Base-by-base conservation (phyloP, 2,329 filamentous ascomycete species). In the Emmonsiellopsis sp. region DNA sequence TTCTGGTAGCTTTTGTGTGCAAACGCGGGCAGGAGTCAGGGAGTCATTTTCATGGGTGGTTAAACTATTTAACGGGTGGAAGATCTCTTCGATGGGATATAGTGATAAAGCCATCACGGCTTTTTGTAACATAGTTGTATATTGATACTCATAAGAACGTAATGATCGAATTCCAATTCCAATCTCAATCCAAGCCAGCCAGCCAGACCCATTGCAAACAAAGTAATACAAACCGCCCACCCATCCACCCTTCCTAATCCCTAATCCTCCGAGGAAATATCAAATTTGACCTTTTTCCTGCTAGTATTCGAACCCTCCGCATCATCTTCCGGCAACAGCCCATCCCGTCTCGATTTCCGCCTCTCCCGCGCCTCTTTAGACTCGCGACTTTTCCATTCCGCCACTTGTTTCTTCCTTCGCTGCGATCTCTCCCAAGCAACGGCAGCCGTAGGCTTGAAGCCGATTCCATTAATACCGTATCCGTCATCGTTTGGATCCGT, bases 381-480 rank as follows among this genome's bases (percentile, higher is more conserved):
- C 63, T 84, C 81, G 40, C 82, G 71, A 42, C 70, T 73, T 60
- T 76, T 79, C 79, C 80, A 84, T 51, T 83, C 80, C 33, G 72
- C 69, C 42, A 85, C 67, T 63, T 84, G 82, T 64, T 78, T 77
- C 62, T 77, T 75, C 53, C 82, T 72, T 61, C 73, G 77, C 63
- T 81, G 77, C 42, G 75, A 74, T 47, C 81, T 69, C 13, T 75
- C 75, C 67, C 78, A 78, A 1, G 79, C 80, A 33, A 81, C 75
- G 42, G 79, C 77, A 13, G 81, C 74, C 2, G 81, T 84, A 3
- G 82, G 81, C 55, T 75, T 76, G 65, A 84, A 85, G 0, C 82
- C 82, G 53, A 85, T 75, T 1, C 82, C 82, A 60, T 85, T 84
- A 57, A 84, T 77, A 5, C 82, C 82, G 52, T 80, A 79, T 2